Evolutionary conservation across 306 rosid genomes (phyloP), one percentile per base, ranked within the genome.

Genomic region (Cucurbita pepo): DNA sequence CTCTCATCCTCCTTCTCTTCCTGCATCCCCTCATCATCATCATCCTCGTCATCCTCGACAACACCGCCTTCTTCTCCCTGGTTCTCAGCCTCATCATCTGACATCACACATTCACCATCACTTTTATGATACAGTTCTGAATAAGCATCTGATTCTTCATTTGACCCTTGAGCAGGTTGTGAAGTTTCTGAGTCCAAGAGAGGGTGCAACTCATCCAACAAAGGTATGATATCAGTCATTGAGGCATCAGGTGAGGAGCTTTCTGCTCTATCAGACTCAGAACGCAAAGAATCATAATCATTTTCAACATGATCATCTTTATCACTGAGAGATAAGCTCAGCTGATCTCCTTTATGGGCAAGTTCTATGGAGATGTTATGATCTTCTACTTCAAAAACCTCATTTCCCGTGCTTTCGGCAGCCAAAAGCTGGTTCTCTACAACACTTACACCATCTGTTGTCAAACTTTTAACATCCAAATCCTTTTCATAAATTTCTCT

Each of bases 231-330:
- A 76, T 89, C 97, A 64, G 86, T 87, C 91, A 91, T 87, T 74
- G 97, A 89, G 75, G 94, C 90, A 85, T 89, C 97, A 6, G 94
- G 94, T 3, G 97, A 89, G 56, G 91, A 91, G 79, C 97, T 89
- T 85, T 87, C 97, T 0, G 87, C 83, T 62, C 65, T 52, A 80
- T 87, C 94, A 69, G 94, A 91, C 61, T 82, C 91, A 4, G 86
- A 81, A 56, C 85, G 90, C 14, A 72, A 86, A 25, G 86, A 79
- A 38, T 56, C 80, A 40, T 78, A 84, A 47, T 81, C 85, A 18
- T 76, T 84, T 56, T 47, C 21, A 12, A 75, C 78, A 70, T 10
- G 25, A 62, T 40, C 69, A 62, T 9, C 47, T 7, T 82, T 79
- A 57, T 71, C 83, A 60, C 62, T 66, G 13, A 75, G 76, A 22